Base-by-base conservation (phyloP, 2,329 filamentous ascomycete genomes). In the Hypoxylon sp. region DNA sequence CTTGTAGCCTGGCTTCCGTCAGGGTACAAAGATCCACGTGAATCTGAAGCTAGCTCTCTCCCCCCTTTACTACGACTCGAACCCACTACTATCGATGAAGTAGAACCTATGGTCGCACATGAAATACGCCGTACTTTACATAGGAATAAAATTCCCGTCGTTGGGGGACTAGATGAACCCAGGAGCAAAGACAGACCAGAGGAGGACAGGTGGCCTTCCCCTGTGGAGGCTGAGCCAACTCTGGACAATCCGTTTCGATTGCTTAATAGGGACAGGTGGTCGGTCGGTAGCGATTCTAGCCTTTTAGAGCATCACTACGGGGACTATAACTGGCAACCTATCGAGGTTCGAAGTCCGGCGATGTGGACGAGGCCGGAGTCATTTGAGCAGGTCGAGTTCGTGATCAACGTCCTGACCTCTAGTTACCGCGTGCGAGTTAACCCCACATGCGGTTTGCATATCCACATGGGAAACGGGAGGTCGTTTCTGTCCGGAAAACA, bases 401-500 rank as follows among this genome's bases (percentile, higher is more conserved):
- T 80, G 2, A 68, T 82, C 6, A 74, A 77, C 29, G 42, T 79
- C 3, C 56, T 82, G 5, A 80, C 75, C 1, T 71, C 67, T 5
- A 72, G 67, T 0, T 77, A 78, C 48, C 75, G 79, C 15, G 58
- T 78, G 15, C 75, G 79, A 1, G 71, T 81, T 11, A 82, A 82
- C 58, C 32, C 67, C 0, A 69, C 73, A 1, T 79, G 77, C 29
- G 79, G 79, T 7, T 71, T 82, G 19, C 79, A 81, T 54, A 78
- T 82, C 13, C 79, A 82, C 52, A 71, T 82, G 3, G 80, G 79
- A 4, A 78, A 77, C 52, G 80, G 80, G 0, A 59, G 35, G 13
- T 62, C 72, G n/a, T 73, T 69, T 53, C 76, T 81, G 54, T 71
- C 77, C 13, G 50, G 76, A 8, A 66, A 72, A 10, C 71, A 74